Evolutionary conservation across 2,329 filamentous ascomycete genomes (phyloP).

Genomic region (Talaromyces sp.): DNA sequence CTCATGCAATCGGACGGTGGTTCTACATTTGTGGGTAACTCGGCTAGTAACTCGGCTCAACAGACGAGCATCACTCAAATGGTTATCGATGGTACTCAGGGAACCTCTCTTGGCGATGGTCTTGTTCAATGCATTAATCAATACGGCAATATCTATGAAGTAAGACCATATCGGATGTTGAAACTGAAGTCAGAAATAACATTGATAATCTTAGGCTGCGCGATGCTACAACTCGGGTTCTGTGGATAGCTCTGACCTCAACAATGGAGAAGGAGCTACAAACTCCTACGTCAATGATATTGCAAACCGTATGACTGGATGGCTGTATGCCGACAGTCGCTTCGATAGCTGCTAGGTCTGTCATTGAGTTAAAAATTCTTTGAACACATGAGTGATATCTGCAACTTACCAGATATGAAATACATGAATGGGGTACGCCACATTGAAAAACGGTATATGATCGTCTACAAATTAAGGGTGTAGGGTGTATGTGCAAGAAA

Average conservation of each 20-base stretch:
- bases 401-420: background rate
- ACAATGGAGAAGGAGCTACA: constrained; percentile 6
- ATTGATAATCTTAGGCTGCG: background rate
- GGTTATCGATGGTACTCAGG: constrained; percentile 7
- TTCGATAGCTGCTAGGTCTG: constrained; percentile 1
- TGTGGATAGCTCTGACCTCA: constrained; percentile 6
- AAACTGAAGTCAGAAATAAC: background rate
- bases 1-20: constrained; percentile 10
- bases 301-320: constrained; percentile 7
- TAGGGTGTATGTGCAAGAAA: background rate
- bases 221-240: constrained; percentile 11
- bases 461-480: accelerated
- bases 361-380: background rate
- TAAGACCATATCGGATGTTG: background rate
- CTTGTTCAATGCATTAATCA: constrained; percentile 10
- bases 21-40: constrained; percentile 7
- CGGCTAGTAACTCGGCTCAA: background rate
- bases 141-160: constrained; percentile 9
- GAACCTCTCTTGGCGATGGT: constrained; percentile 5
- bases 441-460: background rate
- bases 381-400: background rate
- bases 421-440: background rate
- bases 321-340: constrained; percentile 1
- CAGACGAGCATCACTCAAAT: constrained; percentile 9
- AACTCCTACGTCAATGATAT: constrained; percentile 10